Conservation (phyloP, 2,329 filamentous ascomycete species). For the Monosporascus sp. region DNA sequence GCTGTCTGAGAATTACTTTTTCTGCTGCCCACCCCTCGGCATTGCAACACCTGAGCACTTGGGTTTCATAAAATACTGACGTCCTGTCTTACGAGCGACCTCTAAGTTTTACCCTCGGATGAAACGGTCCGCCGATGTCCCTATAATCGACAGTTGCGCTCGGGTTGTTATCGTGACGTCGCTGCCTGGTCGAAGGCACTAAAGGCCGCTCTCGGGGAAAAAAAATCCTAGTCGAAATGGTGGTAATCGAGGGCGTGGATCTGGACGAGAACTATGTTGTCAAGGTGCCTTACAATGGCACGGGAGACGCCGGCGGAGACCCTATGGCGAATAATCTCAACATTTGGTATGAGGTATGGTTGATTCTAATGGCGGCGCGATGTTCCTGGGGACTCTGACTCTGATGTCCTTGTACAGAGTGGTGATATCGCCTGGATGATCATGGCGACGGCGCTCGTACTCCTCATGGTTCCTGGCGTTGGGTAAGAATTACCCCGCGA, state of each 20-base stretch:
- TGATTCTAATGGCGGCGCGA: neutral
- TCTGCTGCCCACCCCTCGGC: neutral
- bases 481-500: conserved; percentile 43
- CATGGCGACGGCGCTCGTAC: conserved; percentile 71
- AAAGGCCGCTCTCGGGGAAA: neutral
- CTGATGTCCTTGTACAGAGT: conserved; percentile 34
- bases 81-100: too few relatives aligned
- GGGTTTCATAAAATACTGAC: too few relatives aligned
- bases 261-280: conserved; percentile 40
- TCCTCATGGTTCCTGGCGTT: conserved; percentile 90
- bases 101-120: too few relatives aligned
- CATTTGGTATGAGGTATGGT: conserved; percentile 66
- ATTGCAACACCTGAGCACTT: neutral
- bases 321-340: conserved; percentile 65
- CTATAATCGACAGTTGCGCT: too few relatives aligned
- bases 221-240: conserved; percentile 22
- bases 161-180: too few relatives aligned
- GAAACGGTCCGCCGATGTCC: too few relatives aligned
- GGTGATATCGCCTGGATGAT: conserved; percentile 86
- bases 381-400: conserved; percentile 14
- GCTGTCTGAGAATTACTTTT: neutral
- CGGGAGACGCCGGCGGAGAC: conserved; percentile 60
- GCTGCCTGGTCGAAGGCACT: neutral
- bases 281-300: conserved; percentile 59
- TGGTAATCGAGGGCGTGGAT: conserved; percentile 32